Base-by-base conservation (phyloP, 768 basidiomycete species). In the Dentipellis fragilis region DNA sequence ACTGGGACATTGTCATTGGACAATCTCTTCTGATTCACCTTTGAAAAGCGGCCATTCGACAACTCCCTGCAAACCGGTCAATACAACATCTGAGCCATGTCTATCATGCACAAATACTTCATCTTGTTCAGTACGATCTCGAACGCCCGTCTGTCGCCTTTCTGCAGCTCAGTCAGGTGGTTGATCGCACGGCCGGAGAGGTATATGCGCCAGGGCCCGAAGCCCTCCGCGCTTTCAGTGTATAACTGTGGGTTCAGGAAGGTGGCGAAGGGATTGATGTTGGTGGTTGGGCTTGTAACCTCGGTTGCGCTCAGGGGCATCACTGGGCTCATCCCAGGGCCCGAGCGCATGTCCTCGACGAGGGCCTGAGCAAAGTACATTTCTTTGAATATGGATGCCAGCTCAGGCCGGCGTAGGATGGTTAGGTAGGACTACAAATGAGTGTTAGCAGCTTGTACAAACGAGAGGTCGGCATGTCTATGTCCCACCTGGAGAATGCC, bases 41-140 rank as follows among this genome's bases (percentile, higher is more conserved):
- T 16, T 8, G 58, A 59, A 36, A 61, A 61, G 34, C 21, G 54
- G 0, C 58, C 58, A 10, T 23, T 35, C 10, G 58, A 59, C 17
- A 61, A 54, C 22, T 59, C 58, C 37, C 58, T 61, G 37, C 6
- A 3, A 47, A 14, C 4, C 29, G 1, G 14, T 46, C 10, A n/a
- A 22, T 36, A 54, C 19, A 1, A 14, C 17, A 49, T 22, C 21
- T 22, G 7, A 10, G 14, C 29, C 14, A 10, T 10, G 45, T 29
- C 11, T 4, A 17, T 16, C 22, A 14, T 10, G 48, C 48, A 19
- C 6, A 40, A 51, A 34, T 40, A 61, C 58, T 56, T 35, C 11
- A 61, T 37, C 36, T 52, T 37, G 39, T 17, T 54, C 16, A 53
- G 29, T 10, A 36, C 36, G 23, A 36, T 51, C 14, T 51, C 51